These are phyloP conservation scores for Eleusine coracana DNA, from an alignment of 176 grass and related monocot genomes.

Conservation along the genomic window DNA sequence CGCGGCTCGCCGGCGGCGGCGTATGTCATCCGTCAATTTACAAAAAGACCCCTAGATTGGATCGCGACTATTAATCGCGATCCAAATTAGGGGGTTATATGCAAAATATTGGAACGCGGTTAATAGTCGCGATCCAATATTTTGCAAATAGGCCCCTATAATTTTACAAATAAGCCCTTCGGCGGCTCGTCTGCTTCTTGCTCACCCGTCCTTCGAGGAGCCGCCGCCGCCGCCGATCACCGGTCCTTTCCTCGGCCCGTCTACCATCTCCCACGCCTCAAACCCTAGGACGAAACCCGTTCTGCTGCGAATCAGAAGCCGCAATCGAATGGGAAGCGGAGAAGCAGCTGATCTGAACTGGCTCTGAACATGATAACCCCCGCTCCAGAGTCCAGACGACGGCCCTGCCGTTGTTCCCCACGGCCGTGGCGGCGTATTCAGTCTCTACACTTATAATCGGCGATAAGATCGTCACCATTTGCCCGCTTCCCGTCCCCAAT, in stretches of 20 bases:
- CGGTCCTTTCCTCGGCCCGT: background rate
- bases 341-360: background rate
- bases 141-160: background rate
- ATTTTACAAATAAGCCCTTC: background rate
- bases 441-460: too few relatives aligned
- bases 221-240: background rate
- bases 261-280: background rate
- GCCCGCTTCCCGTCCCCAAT: too few relatives aligned
- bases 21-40: too few relatives aligned
- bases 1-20: too few relatives aligned
- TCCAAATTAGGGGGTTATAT: too few relatives aligned
- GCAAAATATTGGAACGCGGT: too few relatives aligned
- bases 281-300: too few relatives aligned
- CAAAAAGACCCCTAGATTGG: too few relatives aligned
- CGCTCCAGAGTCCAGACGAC: background rate
- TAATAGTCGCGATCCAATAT: background rate
- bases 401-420: background rate
- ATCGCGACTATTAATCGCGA: too few relatives aligned
- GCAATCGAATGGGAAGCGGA: background rate
- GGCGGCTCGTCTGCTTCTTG: background rate
- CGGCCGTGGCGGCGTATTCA: too few relatives aligned
- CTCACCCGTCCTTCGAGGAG: background rate
- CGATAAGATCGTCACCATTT: too few relatives aligned
- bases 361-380: too few relatives aligned
- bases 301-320: background rate